Evolutionary conservation across 805 yeast genomes (phyloP).

Genomic region (Spathaspora arborariae): DNA sequence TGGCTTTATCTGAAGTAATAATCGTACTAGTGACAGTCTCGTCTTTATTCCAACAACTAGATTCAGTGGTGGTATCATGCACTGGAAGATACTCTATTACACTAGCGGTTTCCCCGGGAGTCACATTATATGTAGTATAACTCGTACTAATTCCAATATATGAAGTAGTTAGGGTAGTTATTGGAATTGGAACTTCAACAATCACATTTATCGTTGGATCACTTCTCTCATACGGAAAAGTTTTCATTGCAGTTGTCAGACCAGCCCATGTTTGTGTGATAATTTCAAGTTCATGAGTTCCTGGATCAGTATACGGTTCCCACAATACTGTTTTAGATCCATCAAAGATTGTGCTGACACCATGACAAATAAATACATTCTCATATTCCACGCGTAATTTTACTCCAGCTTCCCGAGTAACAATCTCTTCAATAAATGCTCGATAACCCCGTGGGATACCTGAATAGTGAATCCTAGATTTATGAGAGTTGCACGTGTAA

Average conservation of each 20-base stretch:
- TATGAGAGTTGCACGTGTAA: too few relatives aligned
- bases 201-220: constrained; percentile 19
- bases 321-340: constrained; percentile 11
- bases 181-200: constrained; percentile 18
- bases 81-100: constrained; percentile 10
- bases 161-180: constrained; percentile 14
- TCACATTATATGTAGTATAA: constrained; percentile 13
- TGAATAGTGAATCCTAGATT: constrained; percentile 9
- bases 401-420: not conserved
- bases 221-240: constrained; percentile 13
- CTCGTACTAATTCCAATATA: constrained; percentile 10
- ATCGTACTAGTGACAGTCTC: not conserved
- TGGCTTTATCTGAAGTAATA: not conserved
- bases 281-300: constrained; percentile 12
- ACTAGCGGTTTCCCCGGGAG: constrained; percentile 16
- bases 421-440: constrained; percentile 14
- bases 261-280: constrained; percentile 20
- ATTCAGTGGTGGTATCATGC: not conserved
- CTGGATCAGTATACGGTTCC: constrained; percentile 1
- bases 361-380: constrained; percentile 9
- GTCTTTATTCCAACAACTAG: not conserved
- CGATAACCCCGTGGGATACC: constrained; percentile 19
- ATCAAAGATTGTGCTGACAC: constrained; percentile 9
- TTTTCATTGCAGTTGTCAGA: constrained; percentile 15
- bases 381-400: not conserved